Evolutionary conservation across 2,329 filamentous ascomycete genomes (phyloP).

Genomic region (Fusarium agapanthi): DNA sequence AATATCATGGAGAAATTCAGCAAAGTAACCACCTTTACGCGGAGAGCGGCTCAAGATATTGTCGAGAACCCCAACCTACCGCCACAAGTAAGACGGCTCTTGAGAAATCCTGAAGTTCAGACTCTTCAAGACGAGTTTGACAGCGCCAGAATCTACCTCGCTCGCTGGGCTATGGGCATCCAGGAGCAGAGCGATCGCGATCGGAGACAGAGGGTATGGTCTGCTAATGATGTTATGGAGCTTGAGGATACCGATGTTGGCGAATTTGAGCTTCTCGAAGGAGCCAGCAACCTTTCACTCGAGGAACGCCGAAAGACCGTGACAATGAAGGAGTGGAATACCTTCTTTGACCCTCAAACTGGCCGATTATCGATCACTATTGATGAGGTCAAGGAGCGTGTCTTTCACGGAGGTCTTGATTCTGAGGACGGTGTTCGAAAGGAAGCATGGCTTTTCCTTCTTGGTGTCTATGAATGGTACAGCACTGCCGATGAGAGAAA

Average conservation of each 20-base stretch:
- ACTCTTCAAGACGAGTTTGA: conserved; percentile 97
- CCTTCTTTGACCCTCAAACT: conserved; percentile 80
- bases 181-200: conserved; percentile 96
- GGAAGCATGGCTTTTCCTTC: conserved; percentile 93
- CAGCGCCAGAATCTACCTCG: conserved; percentile 91
- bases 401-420: conserved; percentile 94
- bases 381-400: conserved; percentile 95
- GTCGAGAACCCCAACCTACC: conserved; percentile 91
- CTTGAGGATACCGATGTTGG: conserved; percentile 95
- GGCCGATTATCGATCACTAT: conserved; percentile 81
- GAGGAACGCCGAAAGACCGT: conserved; percentile 81
- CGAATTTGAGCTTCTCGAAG: conserved; percentile 93
- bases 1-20: conserved; percentile 96
- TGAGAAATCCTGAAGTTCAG: conserved; percentile 93
- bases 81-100: conserved; percentile 82
- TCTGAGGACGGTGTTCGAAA: conserved; percentile 91
- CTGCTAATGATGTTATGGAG: conserved; percentile 88
- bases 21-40: conserved; percentile 95
- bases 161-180: conserved; percentile 98
- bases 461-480: conserved; percentile 94
- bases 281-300: conserved; percentile 75
- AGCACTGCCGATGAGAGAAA: conserved; percentile 86
- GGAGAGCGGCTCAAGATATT: conserved; percentile 89
- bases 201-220: conserved; percentile 87
- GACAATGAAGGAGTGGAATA: conserved; percentile 87